Evolutionary conservation across 495 filamentous ascomycete genomes (phyloP), one percentile per base, ranked within the genome.

Genomic region (Schizothecium vesticola): DNA sequence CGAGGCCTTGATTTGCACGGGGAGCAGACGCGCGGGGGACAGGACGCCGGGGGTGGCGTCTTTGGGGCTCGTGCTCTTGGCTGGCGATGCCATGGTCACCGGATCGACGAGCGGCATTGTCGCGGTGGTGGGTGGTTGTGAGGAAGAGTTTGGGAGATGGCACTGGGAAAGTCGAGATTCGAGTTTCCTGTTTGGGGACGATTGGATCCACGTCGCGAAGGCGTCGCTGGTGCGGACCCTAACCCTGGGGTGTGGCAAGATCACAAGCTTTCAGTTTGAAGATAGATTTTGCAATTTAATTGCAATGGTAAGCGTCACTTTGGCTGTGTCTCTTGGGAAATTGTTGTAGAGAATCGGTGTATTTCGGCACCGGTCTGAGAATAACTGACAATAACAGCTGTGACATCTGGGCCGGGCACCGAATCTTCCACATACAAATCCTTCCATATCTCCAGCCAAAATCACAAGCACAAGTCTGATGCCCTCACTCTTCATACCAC

Each of bases 101-200:
- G 72, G 73, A 33, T 80, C 77, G 31, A 77, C 64, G 57, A 77
- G 70, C 19, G 76, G 71, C 79, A 80, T 80, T 16, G 61, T 56
- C 16, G 19, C 6, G 43, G 19, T 28, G 36, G 63, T 56, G 59
- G 31, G 21, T 16, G 36, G 33, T 64, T 43, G 23, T 56, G 64
- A 21, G 26, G 22, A 13, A n/a, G 22, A 57, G 36, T 57, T n/a
- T 65, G n/a, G 25, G 22, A 19, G 61, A 36, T 43, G 61, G 31
- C 3, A 13, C 0, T 11, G 21, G 21, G 16, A 60, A 65, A 59
- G 51, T 25, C 29, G 63, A 55, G 28, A 67, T 24, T 59, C 56
- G 21, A 58, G 56, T 58, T 58, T 58, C n/a, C 22, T 22, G 25
- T 33, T 21, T 24, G 25, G 19, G 51, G 56, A 23, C 64, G 64